Evolutionary conservation across 1,284 basidiomycete species (phyloP), one percentile per base, ranked within the genome.

Genomic region (Apiotrichum gracile): DNA sequence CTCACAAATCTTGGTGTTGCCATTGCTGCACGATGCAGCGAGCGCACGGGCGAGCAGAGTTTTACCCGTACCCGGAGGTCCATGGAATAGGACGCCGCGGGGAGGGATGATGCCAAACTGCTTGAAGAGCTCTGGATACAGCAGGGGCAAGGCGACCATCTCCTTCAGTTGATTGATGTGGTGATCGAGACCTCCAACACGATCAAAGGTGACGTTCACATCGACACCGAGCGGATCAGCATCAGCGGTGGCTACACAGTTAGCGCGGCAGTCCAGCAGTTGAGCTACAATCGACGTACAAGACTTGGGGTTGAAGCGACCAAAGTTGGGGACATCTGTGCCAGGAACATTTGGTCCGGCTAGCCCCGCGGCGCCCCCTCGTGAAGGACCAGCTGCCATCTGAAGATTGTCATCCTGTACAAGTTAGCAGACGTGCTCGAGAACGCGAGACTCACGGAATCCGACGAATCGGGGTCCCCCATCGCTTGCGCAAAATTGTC

Each of bases 121-220:
- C 64, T 97, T 92, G 72, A 97, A 98, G 12, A 99, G 85, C 74
- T 99, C 96, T 0, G 96, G 96, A 68, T 99, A 99, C 8, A 97
- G 79, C 0, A 99, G 78, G 0, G 96, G 96, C 0, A 99, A 81
- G 21, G 94, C 81, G 0, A 97, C 97, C 96, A 99, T 98, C 72
- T 99, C 96, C 77, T 97, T 98, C 60, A 98, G 78, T 33, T 92
- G 89, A 68, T 96, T 92, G 60, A 98, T 96, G 69, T 98, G 94
- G 53, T 89, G 85, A 66, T 97, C 93, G 37, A 98, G 78, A 6
- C 96, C 96, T 33, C 96, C 96, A n/a, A 98, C 91, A 74, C 92
- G 88, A 67, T 93, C 88, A 70, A 99, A 98, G 0, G 91, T 92
- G 22, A 98, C 87, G 63, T 91, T 91, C 69, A 87, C 84, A 65